Evolutionary conservation across 768 basidiomycete genomes (phyloP).

Genomic region (Tricholomella constricta): DNA sequence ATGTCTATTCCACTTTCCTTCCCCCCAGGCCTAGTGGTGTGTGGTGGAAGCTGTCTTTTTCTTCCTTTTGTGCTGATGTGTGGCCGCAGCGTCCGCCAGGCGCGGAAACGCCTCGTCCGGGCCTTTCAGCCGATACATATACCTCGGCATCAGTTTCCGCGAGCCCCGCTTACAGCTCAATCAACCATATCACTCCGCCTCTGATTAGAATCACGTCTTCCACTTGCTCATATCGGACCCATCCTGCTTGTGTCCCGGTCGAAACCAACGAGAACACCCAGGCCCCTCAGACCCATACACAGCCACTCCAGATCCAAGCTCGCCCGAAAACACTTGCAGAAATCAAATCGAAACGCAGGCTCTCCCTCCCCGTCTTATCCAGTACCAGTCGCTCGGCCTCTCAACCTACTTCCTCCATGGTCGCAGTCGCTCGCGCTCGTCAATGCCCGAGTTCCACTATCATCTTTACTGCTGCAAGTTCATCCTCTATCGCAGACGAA

Average conservation of each 20-base stretch:
- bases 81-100: constrained; percentile 4
- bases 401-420: constrained; percentile 13
- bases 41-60: background rate
- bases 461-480: constrained; percentile 2
- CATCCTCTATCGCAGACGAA: constrained; percentile 2
- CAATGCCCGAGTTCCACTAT: constrained; percentile 9
- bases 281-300: background rate
- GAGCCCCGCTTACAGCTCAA: constrained; percentile 6
- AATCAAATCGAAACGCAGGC: constrained; percentile 38
- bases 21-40: constrained; percentile 30
- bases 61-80: background rate
- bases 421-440: constrained; percentile 11
- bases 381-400: constrained; percentile 20
- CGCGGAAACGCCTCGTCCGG: constrained; percentile 15
- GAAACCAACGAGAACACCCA: background rate
- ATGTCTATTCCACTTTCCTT: constrained; percentile 11
- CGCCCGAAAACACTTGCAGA: constrained; percentile 34
- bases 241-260: background rate
- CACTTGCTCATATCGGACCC: constrained; percentile 13
- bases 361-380: constrained; percentile 34
- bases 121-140: constrained; percentile 21
- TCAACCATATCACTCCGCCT: constrained; percentile 9
- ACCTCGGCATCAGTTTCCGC: constrained; percentile 7
- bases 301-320: constrained; percentile 12
- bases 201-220: constrained; percentile 22